Percentiles rank a stretch among this genome's conserved stretches.
Evolutionary conservation across 140 eudicot species (phyloP).

Genomic region (Erigeron philadelphicus): DNA sequence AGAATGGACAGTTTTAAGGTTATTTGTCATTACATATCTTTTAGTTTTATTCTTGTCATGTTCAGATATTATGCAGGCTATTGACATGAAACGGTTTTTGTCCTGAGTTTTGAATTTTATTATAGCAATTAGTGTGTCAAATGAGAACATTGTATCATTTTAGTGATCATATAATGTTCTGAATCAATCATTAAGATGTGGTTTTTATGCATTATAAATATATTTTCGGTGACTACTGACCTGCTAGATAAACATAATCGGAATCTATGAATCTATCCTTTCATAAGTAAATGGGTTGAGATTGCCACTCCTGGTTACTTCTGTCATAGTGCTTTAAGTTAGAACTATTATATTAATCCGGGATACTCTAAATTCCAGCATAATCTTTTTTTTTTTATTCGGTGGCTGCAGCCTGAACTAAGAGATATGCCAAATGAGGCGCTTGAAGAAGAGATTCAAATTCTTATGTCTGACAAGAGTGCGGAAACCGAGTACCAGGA

Average conservation of each 20-base stretch:
- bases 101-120: too few species aligned
- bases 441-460: conserved; percentile 73
- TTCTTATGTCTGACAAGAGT: conserved; percentile 57
- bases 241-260: too few species aligned
- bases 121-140: too few species aligned
- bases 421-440: conserved; percentile 38
- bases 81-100: too few species aligned
- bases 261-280: too few species aligned
- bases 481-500: conserved; percentile 66
- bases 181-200: too few species aligned
- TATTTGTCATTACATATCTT: conserved; percentile 9
- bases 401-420: conserved; percentile 50
- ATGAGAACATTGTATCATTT: too few species aligned
- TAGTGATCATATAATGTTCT: too few species aligned
- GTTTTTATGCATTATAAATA: too few species aligned
- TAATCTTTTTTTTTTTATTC: conserved; percentile 2
- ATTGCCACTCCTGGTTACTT: too few species aligned
- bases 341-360: background rate
- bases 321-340: background rate
- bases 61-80: background rate
- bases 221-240: too few species aligned
- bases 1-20: conserved; percentile 49
- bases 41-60: background rate
- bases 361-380: background rate
- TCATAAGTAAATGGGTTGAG: too few species aligned